Percentiles rank a stretch among this genome's conserved stretches.
Conservation (phyloP, 2,329 filamentous ascomycete genomes). For the Sporothrix globosa region DNA sequence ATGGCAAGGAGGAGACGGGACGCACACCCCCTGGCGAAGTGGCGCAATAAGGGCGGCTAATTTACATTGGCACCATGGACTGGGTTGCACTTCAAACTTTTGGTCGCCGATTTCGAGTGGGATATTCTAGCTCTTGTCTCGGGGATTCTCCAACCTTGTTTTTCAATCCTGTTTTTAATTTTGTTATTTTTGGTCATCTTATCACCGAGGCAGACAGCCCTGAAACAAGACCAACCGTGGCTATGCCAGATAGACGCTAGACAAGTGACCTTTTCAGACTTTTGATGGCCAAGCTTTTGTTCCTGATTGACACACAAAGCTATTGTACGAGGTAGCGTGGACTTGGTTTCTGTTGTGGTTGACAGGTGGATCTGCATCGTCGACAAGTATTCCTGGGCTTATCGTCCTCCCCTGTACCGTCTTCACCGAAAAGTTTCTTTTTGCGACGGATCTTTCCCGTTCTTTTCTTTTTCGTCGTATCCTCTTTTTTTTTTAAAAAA, state of each 20-base stretch:
- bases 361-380: not conserved
- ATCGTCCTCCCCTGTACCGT: not conserved
- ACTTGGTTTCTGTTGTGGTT: not conserved
- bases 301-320: slow-evolving; percentile 16
- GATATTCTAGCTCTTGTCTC: too few species aligned
- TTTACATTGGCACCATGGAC: not conserved
- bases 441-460: not conserved
- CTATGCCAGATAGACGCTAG: not conserved
- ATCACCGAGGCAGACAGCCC: not conserved
- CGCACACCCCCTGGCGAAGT: not conserved
- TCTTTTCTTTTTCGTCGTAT: not conserved
- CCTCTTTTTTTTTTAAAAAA: not conserved
- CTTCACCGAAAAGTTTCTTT: not conserved
- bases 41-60: slow-evolving; percentile 15
- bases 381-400: not conserved
- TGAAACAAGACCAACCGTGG: slow-evolving; percentile 11
- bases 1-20: not conserved
- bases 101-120: too few species aligned
- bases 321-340: not conserved
- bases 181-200: not conserved
- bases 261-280: not conserved
- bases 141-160: too few species aligned
- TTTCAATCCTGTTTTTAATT: not conserved
- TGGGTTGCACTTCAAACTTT: too few species aligned
- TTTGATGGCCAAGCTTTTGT: not conserved